Evolutionary conservation across 371 early-diverging fungal genomes (phyloP), one percentile per base, ranked within the genome.

Genomic region (Choanephora cucurbitarum): DNA sequence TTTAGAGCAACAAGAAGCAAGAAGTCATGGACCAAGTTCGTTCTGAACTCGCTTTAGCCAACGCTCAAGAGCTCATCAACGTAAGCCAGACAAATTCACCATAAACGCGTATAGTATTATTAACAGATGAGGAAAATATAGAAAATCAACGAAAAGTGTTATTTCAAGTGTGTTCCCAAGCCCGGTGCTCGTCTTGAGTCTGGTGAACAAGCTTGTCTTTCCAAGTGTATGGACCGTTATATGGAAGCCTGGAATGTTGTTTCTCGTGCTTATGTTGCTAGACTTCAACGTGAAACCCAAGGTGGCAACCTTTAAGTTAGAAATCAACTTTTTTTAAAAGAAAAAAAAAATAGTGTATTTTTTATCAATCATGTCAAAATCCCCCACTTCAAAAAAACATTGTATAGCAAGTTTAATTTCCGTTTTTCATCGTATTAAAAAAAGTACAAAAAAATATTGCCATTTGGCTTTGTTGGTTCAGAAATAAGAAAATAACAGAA

Each of bases 141-240:
- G 88, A 90, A 88, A 87, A 86, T 92, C 70, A 90, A 89, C 71
- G 88, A 89, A 62, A 85, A 89, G 74, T 92, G 94, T 75, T 91
- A 87, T 64, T 80, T 82, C 55, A 84, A 85, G 82, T 91, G 92
- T 69, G 81, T 92, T n/a, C 75, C 83, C 49, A 84, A 82, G 70
- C 92, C 93, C 43, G 90, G 92, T 32, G 32, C 88, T 52, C 77
- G 79, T 45, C 76, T 93, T 48, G 81, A 79, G 57, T 77, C 76
- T 55, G 75, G 84, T 46, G 93, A 93, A 64, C 84, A 88, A 75
- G 84, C 81, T 40, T 89, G 89, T 70, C 70, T 92, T 41, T 80
- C 85, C 34, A 87, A 89, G 77, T 93, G 93, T 80, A 89, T 90
- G 84, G 91, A 92, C 64, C 89, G 91, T 60, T 93, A 90, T 78